phyloP scores from a whole-genome alignment of 768 basidiomycete genomes.

The Panaeolus cyanescens region DNA sequence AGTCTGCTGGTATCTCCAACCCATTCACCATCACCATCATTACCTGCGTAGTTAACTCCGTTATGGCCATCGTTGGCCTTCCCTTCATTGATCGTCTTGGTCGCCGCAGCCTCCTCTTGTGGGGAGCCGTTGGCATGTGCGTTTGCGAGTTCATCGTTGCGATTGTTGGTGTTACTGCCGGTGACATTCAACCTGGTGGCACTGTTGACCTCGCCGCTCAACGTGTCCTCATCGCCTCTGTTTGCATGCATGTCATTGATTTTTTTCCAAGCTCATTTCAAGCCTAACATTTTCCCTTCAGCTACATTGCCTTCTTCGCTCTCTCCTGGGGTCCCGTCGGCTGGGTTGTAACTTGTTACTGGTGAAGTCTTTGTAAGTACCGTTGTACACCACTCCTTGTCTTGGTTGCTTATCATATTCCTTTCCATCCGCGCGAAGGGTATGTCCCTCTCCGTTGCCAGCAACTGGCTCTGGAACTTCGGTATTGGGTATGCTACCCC shows the following conservation, averaged over 20 bases:
- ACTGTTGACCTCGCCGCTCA: slow-evolving; percentile 43
- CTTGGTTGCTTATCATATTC: no score
- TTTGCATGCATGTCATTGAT: slow-evolving; percentile 54
- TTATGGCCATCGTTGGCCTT: slow-evolving; percentile 76
- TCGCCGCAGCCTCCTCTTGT: slow-evolving; percentile 74
- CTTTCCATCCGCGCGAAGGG: slow-evolving; percentile 78
- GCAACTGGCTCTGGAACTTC: slow-evolving; percentile 73
- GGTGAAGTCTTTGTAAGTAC: slow-evolving; percentile 68
- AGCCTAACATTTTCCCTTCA: neutral
- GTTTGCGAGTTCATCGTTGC: slow-evolving; percentile 79
- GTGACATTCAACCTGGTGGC: slow-evolving; percentile 12
- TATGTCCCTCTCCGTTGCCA: slow-evolving; percentile 64
- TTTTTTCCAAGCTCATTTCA: neutral
- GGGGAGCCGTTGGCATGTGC: slow-evolving; percentile 80
- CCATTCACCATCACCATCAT: slow-evolving; percentile 51
- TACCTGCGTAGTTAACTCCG: slow-evolving; percentile 73
- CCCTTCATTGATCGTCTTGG: slow-evolving; percentile 80
- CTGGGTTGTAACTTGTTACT: slow-evolving; percentile 62
- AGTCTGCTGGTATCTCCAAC: slow-evolving; percentile 52
- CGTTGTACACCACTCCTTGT: no score
- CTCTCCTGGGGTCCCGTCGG: slow-evolving; percentile 72
- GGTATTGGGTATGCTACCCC: slow-evolving; percentile 64
- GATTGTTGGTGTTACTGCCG: slow-evolving; percentile 41
- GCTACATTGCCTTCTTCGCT: slow-evolving; percentile 43
- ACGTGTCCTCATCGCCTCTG: slow-evolving; percentile 59